Evolutionary conservation across 352 stramenopile genomes (phyloP).

Genomic region (Phytopythium montanum): DNA sequence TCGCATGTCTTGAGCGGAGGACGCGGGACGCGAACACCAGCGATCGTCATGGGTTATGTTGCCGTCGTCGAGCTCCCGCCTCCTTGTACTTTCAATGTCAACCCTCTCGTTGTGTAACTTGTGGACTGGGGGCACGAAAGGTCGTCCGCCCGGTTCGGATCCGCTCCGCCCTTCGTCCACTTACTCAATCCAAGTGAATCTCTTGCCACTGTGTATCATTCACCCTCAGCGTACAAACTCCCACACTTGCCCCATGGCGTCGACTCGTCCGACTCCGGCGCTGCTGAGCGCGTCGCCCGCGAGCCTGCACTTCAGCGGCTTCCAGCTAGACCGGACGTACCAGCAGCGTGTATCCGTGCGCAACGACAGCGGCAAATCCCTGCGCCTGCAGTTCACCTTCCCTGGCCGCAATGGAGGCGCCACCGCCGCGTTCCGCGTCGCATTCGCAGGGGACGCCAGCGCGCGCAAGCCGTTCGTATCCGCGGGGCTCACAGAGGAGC

Average conservation of each 20-base stretch:
- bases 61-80: too few species aligned
- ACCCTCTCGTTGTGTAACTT: too few species aligned
- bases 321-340: conserved; percentile 52
- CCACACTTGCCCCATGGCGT: background rate
- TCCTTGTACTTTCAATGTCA: too few species aligned
- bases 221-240: too few species aligned
- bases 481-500: conserved; percentile 70
- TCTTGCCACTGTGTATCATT: background rate
- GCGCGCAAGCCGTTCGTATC: conserved; percentile 66
- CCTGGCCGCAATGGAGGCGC: conserved; percentile 21
- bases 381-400: conserved; percentile 70
- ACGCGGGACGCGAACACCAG: background rate
- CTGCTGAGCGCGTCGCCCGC: conserved; percentile 48
- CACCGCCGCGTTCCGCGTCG: conserved; percentile 40
- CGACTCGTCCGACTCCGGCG: background rate
- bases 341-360: conserved; percentile 67
- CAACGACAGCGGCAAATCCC: conserved; percentile 71
- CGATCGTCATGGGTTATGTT: background rate
- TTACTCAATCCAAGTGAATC: background rate
- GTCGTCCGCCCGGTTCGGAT: conserved; percentile 3
- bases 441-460: conserved; percentile 28
- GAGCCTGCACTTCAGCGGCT: conserved; percentile 89
- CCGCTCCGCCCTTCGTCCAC: background rate
- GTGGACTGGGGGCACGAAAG: conserved; percentile 10
- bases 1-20: background rate